Percentiles rank a stretch among this genome's conserved stretches.
These are phyloP conservation scores for Begonia loranthoides DNA, from an alignment of 306 rosid genomes.

Conservation along the genomic window DNA sequence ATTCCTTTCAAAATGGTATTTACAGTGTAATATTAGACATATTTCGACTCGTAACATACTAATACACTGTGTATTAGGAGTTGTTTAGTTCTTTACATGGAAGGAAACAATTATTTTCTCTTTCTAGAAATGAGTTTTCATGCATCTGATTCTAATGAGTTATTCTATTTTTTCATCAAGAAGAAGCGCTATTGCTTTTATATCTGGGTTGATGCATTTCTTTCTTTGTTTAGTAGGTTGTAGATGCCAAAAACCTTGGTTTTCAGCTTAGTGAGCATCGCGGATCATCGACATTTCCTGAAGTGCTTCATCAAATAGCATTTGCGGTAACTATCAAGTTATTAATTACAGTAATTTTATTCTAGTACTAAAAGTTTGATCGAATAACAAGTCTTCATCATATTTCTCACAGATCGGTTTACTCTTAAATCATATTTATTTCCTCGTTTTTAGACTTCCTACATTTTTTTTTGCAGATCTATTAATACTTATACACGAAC, in stretches of 20 bases:
- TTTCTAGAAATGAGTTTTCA: not conserved
- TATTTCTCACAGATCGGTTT: not conserved
- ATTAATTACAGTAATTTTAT: not conserved
- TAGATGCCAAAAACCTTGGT: slow-evolving; percentile 75
- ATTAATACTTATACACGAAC: not conserved
- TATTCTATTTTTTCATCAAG: not conserved
- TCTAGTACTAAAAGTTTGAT: too few relatives aligned
- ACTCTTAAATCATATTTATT: not conserved
- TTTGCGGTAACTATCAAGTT: slow-evolving; percentile 54
- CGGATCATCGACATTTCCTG: slow-evolving; percentile 68
- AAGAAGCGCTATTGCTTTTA: too few relatives aligned
- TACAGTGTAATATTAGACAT: too few relatives aligned
- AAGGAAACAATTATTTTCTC: not conserved
- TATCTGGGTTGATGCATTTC: slow-evolving; percentile 2
- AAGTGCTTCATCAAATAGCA: slow-evolving; percentile 78
- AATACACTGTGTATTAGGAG: not conserved
- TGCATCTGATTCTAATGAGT: not conserved
- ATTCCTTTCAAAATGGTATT: too few relatives aligned
- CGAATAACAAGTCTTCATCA: too few relatives aligned
- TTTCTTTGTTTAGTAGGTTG: slow-evolving; percentile 36
- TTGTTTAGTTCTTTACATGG: not conserved
- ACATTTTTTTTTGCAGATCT: not conserved
- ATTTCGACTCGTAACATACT: too few relatives aligned
- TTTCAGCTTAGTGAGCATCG: slow-evolving; percentile 59
- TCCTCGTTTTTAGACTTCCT: not conserved